These are phyloP conservation scores for Saitoella complicata DNA, from an alignment of 805 yeast genomes.

Conservation along the genomic window DNA sequence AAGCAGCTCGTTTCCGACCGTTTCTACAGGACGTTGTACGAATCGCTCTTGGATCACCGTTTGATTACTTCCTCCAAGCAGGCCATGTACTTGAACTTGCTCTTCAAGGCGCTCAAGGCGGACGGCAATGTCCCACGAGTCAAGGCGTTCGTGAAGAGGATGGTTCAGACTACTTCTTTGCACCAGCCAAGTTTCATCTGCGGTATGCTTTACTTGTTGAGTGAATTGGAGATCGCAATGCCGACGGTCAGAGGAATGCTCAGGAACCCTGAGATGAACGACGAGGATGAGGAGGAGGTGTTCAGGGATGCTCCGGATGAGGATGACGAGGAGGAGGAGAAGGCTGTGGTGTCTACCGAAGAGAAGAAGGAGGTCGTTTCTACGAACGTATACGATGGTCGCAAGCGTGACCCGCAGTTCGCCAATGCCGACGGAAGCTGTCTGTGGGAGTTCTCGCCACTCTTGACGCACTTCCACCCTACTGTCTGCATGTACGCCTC, in stretches of 20 bases:
- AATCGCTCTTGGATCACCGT: constrained; percentile 72
- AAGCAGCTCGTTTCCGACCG: constrained; percentile 33
- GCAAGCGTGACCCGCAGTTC: constrained; percentile 80
- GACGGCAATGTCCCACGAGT: constrained; percentile 51
- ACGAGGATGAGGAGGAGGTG: constrained; percentile 28
- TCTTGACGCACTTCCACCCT: constrained; percentile 78
- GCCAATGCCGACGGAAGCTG: constrained; percentile 74
- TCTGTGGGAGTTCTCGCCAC: constrained; percentile 70
- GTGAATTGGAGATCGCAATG: constrained; percentile 44
- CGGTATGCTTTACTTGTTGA: constrained; percentile 62
- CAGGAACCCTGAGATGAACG: constrained; percentile 33
- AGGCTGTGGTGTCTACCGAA: constrained; percentile 9
- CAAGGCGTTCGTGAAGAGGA: constrained; percentile 79
- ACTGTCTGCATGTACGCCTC: constrained; percentile 70
- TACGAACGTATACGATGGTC: constrained; percentile 46
- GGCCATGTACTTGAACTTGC: constrained; percentile 72
- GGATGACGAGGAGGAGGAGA: constrained; percentile 15
- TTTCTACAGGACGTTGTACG: constrained; percentile 77
- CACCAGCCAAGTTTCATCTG: constrained; percentile 33
- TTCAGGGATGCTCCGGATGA: constrained; percentile 21
- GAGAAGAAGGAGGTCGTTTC: constrained; percentile 8
- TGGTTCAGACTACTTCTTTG: constrained; percentile 56
- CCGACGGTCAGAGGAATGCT: constrained; percentile 57
- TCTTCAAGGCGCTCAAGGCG: constrained; percentile 65
- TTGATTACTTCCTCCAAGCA: constrained; percentile 78